Conservation (phyloP, 805 yeast species). For the Priceomyces melissophilus region DNA sequence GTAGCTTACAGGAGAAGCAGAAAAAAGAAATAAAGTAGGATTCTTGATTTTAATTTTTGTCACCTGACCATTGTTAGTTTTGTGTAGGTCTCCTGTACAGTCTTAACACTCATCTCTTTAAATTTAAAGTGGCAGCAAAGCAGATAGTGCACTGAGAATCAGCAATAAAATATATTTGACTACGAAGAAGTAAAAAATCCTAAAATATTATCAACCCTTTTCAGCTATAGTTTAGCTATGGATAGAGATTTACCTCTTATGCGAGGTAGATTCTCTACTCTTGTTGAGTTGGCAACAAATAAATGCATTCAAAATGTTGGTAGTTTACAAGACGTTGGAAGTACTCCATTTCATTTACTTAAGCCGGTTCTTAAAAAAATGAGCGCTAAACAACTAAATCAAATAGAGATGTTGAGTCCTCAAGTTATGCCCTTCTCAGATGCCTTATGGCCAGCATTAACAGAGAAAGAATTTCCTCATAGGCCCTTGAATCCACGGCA, state of each 20-base stretch:
- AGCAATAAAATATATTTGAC: too few relatives aligned
- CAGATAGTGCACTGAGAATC: too few relatives aligned
- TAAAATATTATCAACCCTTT: too few relatives aligned
- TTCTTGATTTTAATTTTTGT: too few relatives aligned
- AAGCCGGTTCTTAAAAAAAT: conserved; percentile 45
- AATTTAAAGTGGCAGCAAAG: too few relatives aligned
- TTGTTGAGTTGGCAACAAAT: conserved; percentile 12
- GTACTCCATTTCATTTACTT: conserved; percentile 43
- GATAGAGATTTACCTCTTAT: not conserved
- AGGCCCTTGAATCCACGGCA: conserved; percentile 26
- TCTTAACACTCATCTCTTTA: too few relatives aligned
- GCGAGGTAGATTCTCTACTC: conserved; percentile 3
- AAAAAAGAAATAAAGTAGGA: too few relatives aligned
- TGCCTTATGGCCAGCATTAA: conserved; percentile 42
- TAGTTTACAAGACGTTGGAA: conserved; percentile 22
- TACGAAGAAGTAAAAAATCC: too few relatives aligned
- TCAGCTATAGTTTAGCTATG: not conserved
- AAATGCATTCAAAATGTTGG: conserved; percentile 18
- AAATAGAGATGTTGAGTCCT: conserved; percentile 42
- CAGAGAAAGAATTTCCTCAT: conserved; percentile 46
- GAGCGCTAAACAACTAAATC: conserved; percentile 40
- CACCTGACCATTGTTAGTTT: too few relatives aligned
- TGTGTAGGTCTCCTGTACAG: too few relatives aligned
- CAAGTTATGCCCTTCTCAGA: conserved; percentile 41
- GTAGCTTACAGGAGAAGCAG: too few relatives aligned